Conservation (phyloP, 768 basidiomycete species). For the Podaxis sp. region DNA sequence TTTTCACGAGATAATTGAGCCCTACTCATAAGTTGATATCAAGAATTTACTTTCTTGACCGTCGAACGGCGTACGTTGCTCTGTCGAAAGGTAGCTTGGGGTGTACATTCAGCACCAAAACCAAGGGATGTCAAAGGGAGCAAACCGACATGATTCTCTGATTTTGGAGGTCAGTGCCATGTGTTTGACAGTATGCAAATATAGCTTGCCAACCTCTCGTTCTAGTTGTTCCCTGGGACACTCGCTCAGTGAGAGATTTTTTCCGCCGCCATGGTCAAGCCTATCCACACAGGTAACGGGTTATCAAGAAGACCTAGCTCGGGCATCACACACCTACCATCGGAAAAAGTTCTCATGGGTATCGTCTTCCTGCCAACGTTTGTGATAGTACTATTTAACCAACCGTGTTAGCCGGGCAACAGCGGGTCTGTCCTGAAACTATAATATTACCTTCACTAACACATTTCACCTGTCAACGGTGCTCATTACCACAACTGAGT, state of each 20-base stretch:
- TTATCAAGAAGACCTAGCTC: background rate
- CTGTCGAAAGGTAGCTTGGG: slow-evolving; percentile 52
- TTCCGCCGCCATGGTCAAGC: slow-evolving; percentile 63
- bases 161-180: background rate
- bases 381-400: slow-evolving; percentile 51
- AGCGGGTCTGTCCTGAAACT: background rate
- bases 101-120: background rate
- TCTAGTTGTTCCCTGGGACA: slow-evolving; percentile 60
- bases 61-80: slow-evolving; percentile 42
- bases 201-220: slow-evolving; percentile 41
- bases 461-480: background rate
- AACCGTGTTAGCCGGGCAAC: background rate
- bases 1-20: slow-evolving; percentile 61
- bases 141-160: slow-evolving; percentile 43
- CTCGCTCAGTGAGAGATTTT: slow-evolving; percentile 51
- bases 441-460: slow-evolving; percentile 40
- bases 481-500: background rate
- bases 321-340: slow-evolving; percentile 34
- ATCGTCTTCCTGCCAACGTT: slow-evolving; percentile 54
- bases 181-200: background rate
- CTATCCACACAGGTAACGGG: slow-evolving; percentile 25
- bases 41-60: background rate
- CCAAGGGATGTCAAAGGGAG: background rate
- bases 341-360: slow-evolving; percentile 67
- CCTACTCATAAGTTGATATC: slow-evolving; percentile 23